Evolutionary conservation across 257 asterid species (phyloP).

Genomic region (Capsicum chinense): DNA sequence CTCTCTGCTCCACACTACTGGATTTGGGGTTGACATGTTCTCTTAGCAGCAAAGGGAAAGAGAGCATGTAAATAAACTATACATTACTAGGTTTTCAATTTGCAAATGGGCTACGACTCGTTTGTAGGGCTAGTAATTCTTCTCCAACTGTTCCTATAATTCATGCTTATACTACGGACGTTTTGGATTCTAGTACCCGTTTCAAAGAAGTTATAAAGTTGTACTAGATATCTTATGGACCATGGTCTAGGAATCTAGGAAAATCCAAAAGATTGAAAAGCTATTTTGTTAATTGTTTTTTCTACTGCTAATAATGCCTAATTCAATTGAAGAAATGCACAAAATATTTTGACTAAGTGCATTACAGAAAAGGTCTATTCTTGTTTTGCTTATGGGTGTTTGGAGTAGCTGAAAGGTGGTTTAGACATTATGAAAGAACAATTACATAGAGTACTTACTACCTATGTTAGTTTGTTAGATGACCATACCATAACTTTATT

Average conservation of each 20-base stretch:
- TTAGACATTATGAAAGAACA: background rate
- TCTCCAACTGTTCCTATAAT: background rate
- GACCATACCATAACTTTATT: background rate
- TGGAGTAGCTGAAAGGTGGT: background rate
- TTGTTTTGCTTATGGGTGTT: background rate
- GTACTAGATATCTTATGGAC: background rate
- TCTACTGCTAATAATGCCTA: background rate
- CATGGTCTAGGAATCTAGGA: background rate
- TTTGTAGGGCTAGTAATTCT: background rate
- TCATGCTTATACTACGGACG: background rate
- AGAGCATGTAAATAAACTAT: too few relatives aligned
- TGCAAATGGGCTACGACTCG: background rate
- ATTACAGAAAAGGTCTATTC: background rate
- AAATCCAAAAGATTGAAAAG: background rate
- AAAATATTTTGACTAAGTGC: background rate
- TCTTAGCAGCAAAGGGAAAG: too few relatives aligned
- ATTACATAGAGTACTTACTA: background rate
- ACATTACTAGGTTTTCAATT: background rate
- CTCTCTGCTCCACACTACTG: constrained; percentile 25
- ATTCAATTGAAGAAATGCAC: background rate
- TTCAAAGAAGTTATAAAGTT: background rate
- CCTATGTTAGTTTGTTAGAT: background rate
- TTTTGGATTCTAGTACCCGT: background rate
- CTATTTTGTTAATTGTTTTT: background rate
- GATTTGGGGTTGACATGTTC: background rate